A percentile compares a stretch with the other conserved stretches of the same genome.
Evolutionary conservation across 1,284 basidiomycete species (phyloP).

Genomic region (Malassezia brasiliensis): DNA sequence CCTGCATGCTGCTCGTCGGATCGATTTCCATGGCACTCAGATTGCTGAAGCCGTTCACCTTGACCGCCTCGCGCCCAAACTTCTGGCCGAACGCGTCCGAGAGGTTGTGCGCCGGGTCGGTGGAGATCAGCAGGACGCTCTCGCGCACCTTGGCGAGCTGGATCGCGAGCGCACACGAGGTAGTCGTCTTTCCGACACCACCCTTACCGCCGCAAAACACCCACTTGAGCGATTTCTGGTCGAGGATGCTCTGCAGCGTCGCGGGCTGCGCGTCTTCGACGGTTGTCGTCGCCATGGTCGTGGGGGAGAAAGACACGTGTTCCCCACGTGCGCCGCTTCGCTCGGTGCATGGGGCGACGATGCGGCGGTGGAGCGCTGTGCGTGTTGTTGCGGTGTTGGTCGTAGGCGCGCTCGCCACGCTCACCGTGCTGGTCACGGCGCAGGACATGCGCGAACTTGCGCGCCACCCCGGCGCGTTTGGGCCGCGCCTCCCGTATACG

Average conservation of each 20-base stretch:
- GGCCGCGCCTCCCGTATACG: slow-evolving; percentile 9
- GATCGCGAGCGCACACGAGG: slow-evolving; percentile 43
- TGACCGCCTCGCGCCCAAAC: slow-evolving; percentile 98
- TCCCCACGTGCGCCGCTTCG: neutral
- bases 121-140: slow-evolving; percentile 56
- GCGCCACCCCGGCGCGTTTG: neutral
- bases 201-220: slow-evolving; percentile 48
- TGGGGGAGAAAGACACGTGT: neutral
- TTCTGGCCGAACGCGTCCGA: slow-evolving; percentile 98
- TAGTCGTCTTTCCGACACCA: slow-evolving; percentile 47
- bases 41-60: slow-evolving; percentile 95
- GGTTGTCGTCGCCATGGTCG: slow-evolving; percentile 15
- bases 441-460: neutral
- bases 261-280: slow-evolving; percentile 34
- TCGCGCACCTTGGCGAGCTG: slow-evolving; percentile 43
- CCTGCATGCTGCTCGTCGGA: slow-evolving; percentile 88
- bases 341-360: slow-evolving; percentile 1
- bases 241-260: slow-evolving; percentile 43
- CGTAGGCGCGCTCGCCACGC: neutral
- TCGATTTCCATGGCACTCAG: slow-evolving; percentile 99
- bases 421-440: neutral
- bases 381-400: neutral
- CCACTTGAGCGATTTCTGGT: slow-evolving; percentile 47
- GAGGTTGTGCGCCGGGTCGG: slow-evolving; percentile 96
- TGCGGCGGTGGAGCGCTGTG: slow-evolving; percentile 2